Conservation (phyloP, 2,329 filamentous ascomycete species). For the Fusarium sp. region DNA sequence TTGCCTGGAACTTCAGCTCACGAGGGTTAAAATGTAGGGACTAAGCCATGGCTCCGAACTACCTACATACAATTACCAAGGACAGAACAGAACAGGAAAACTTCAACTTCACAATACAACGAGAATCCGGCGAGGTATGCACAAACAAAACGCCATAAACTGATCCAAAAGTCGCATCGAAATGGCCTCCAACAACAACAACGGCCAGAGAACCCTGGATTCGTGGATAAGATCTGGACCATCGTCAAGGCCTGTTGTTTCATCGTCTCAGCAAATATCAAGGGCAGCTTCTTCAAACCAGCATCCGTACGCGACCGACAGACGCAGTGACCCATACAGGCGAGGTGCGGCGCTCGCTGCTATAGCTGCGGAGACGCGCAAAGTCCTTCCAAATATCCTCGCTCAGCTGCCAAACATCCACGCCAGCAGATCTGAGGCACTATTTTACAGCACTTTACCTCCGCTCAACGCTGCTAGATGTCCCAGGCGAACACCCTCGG, state of each 20-base stretch:
- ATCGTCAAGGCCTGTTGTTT: constrained; percentile 17
- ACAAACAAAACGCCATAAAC: background rate
- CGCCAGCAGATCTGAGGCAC: constrained; percentile 55
- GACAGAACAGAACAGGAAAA: too few relatives aligned
- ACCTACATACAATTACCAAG: too few relatives aligned
- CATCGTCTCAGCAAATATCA: constrained; percentile 23
- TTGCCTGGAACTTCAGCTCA: constrained; percentile 36
- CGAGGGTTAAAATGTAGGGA: background rate
- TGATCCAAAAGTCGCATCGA: background rate
- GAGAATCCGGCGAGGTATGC: background rate
- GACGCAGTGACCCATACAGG: constrained; percentile 36
- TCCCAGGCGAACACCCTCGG: constrained; percentile 55
- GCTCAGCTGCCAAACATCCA: constrained; percentile 57
- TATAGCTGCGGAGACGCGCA: constrained; percentile 62
- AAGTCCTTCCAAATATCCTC: constrained; percentile 62
- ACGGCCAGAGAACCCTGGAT: constrained; percentile 48
- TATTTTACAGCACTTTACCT: constrained; percentile 55
- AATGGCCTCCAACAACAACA: constrained; percentile 17
- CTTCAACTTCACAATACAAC: too few relatives aligned
- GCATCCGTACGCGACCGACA: constrained; percentile 13
- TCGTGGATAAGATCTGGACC: constrained; percentile 43
- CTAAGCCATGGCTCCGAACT: constrained; percentile 3
- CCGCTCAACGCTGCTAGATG: constrained; percentile 58
- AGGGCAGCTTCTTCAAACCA: constrained; percentile 24
- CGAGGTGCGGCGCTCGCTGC: constrained; percentile 53